Evolutionary conservation across 805 yeast genomes (phyloP), one percentile per base, ranked within the genome.

Genomic region (Ogataea trehalophila): DNA sequence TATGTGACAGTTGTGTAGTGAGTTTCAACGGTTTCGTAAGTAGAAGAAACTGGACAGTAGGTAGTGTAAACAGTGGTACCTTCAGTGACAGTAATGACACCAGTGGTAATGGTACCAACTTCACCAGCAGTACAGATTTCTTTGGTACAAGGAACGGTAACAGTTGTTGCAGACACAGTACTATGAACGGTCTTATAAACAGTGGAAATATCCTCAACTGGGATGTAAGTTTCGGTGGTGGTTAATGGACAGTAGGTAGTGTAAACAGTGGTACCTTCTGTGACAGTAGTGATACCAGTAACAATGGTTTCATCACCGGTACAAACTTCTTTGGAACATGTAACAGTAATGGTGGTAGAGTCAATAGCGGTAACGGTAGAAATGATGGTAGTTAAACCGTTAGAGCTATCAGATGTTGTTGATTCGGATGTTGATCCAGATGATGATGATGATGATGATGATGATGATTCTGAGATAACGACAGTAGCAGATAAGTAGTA

Each of bases 181-280:
- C 16, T 5, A n/a, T 29, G 17, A 33, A 33, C 42, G 33, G 42
- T 38, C 20, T 38, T 33, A 18, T 20, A 17, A 9, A 14, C 11
- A 15, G 41, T 38, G 9, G 33, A 38, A 14, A 44, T 48, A 7
- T 52, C 44, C 31, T 43, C 48, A 47, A 51, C 53, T 47, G 59
- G 56, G 43, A 51, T 51, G 45, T 41, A 47, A 35, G 57, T 52
- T n/a, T 22, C 55, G 33, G 54, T 46, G 38, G 57, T 44, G 43
- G 56, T 55, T 31, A 55, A 47, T 51, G 72, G 70, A 53, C 71
- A 66, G 63, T 62, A 68, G 41, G 76, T 70, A 45, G 66, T 63
- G 55, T 51, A 51, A 39, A 54, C 58, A 22, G 58, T 54, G 26
- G 55, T 51, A 45, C 44, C 58, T 16, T 54, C 55, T 18, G 55